Evolutionary conservation across 768 basidiomycete genomes (phyloP).

Genomic region (Mrakia blollopis): DNA sequence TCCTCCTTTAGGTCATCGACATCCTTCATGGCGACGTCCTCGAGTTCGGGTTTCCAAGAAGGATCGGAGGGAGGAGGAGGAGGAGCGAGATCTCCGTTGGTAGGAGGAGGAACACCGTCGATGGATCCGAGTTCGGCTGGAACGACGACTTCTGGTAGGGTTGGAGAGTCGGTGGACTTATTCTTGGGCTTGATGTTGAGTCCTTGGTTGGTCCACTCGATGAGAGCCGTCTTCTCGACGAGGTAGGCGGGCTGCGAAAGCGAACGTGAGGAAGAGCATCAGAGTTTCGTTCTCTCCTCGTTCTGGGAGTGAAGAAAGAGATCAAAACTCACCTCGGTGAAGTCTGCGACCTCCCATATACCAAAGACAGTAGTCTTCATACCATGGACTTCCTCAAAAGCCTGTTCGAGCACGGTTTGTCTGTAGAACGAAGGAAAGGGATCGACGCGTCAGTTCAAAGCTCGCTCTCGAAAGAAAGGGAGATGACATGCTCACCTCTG

Average conservation of each 20-base stretch:
- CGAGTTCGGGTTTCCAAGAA: not conserved
- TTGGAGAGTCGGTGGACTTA: not conserved
- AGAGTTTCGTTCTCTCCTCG: not conserved
- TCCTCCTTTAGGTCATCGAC: not conserved
- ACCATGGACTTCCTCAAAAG: slow-evolving; percentile 53
- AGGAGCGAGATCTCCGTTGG: not conserved
- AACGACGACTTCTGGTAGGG: not conserved
- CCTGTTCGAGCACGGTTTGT: slow-evolving; percentile 35
- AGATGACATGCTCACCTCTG: slow-evolving; percentile 49
- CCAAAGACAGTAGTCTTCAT: slow-evolving; percentile 47
- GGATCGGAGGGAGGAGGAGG: not conserved
- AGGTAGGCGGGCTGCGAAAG: slow-evolving; percentile 1
- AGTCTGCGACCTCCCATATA: slow-evolving; percentile 2
- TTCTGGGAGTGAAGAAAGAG: no score
- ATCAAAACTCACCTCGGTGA: slow-evolving; percentile 16
- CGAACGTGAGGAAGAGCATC: not conserved
- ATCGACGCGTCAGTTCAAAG: not conserved
- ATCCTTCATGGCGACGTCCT: not conserved
- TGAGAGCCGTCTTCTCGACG: slow-evolving; percentile 4
- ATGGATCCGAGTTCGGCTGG: not conserved
- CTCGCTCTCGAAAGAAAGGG: slow-evolving; percentile 39
- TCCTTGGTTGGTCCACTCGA: slow-evolving; percentile 1
- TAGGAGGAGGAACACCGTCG: not conserved
- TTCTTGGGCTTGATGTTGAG: not conserved
- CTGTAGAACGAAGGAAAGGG: not conserved